Percentiles rank a stretch among this genome's conserved stretches.
Evolutionary conservation across 2,329 filamentous ascomycete genomes (phyloP).

Genomic region (Drechmeria coniospora): DNA sequence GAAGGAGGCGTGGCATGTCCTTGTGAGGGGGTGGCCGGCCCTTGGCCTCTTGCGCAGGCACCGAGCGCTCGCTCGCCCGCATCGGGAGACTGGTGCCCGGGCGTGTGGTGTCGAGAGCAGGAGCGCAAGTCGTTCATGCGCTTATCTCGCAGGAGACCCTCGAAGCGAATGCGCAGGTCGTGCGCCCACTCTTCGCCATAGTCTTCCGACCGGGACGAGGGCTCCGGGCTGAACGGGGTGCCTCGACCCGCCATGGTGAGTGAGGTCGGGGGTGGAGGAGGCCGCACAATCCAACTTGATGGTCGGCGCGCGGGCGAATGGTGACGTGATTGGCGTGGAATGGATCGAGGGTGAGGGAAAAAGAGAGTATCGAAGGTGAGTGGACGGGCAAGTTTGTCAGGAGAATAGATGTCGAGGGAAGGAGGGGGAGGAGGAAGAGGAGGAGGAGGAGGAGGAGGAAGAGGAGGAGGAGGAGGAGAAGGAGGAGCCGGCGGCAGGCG

Average conservation of each 20-base stretch:
- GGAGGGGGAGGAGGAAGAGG: background rate
- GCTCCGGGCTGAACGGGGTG: conserved; percentile 16
- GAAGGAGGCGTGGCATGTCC: no score
- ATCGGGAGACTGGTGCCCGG: conserved; percentile 42
- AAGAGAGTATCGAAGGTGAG: background rate
- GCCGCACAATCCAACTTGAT: no score
- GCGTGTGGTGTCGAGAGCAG: conserved; percentile 40
- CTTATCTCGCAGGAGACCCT: conserved; percentile 72
- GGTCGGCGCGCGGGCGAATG: no score
- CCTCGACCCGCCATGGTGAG: conserved; percentile 22
- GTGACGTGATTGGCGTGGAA: no score
- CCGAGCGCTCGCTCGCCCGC: conserved; percentile 34
- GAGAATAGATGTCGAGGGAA: no score
- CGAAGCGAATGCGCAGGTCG: conserved; percentile 70
- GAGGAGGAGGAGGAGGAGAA: no score
- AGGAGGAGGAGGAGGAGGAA: no score
- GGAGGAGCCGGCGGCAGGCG: no score
- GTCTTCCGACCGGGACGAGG: conserved; percentile 16
- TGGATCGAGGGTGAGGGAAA: background rate
- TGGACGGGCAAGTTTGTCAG: background rate
- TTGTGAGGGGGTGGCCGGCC: no score
- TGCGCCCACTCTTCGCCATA: conserved; percentile 62
- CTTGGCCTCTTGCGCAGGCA: no score
- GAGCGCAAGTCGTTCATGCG: conserved; percentile 62
- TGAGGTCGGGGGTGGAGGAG: background rate